Conservation (phyloP, 1,284 basidiomycete species). For the Rhizoctonia solani region DNA sequence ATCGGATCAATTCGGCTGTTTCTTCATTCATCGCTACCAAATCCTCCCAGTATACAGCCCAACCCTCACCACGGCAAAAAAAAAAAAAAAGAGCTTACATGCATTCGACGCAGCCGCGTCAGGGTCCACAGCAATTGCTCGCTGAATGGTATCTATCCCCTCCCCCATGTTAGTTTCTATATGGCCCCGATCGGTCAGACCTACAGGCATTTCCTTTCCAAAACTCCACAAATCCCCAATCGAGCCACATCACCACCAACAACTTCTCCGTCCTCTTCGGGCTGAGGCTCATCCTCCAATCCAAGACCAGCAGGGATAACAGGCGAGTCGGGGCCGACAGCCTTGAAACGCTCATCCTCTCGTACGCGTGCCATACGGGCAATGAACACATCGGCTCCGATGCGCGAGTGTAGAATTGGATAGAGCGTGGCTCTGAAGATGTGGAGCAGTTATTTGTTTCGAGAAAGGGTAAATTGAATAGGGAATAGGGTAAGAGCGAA, state of each 20-base stretch:
- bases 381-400: conserved; percentile 85
- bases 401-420: conserved; percentile 79
- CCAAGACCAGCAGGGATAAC: conserved; percentile 42
- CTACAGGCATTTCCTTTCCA: conserved; percentile 96
- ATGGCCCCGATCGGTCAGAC: conserved; percentile 45
- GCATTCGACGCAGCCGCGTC: conserved; percentile 47
- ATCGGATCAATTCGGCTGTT: conserved; percentile 75
- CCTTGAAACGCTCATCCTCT: conserved; percentile 90
- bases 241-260: conserved; percentile 94
- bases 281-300: conserved; percentile 41
- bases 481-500: too few species aligned
- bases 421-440: conserved; percentile 84
- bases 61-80: conserved; percentile 2
- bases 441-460: too few species aligned
- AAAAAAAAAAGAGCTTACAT: conserved; percentile 41
- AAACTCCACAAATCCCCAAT: conserved; percentile 98
- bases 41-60: neutral
- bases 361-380: conserved; percentile 85
- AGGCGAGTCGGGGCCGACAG: conserved; percentile 76
- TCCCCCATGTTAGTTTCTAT: conserved; percentile 3
- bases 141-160: conserved; percentile 53
- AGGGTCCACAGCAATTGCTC: conserved; percentile 55
- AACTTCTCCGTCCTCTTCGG: conserved; percentile 42
- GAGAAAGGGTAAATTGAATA: too few species aligned
- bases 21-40: conserved; percentile 70